Evolutionary conservation across 768 basidiomycete genomes (phyloP).

Genomic region (Russula sp.): DNA sequence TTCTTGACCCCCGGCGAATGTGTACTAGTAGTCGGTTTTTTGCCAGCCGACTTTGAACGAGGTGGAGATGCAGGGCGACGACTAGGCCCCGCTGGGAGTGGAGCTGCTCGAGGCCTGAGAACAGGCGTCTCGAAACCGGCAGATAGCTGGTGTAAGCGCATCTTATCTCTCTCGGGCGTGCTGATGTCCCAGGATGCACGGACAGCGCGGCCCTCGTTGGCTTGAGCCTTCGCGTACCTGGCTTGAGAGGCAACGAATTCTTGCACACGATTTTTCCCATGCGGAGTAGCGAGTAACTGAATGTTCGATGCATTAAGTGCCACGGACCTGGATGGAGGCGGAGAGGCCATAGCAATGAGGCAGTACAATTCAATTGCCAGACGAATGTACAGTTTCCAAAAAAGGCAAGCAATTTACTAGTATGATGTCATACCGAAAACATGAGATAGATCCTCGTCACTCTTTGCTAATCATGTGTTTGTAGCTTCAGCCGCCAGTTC

Average conservation of each 20-base stretch:
- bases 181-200: constrained; percentile 22
- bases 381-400: too few relatives aligned
- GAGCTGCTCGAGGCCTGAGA: constrained; percentile 20
- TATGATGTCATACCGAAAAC: background rate
- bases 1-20: background rate
- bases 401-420: constrained; percentile 37
- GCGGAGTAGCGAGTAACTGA: constrained; percentile 26
- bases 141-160: constrained; percentile 1
- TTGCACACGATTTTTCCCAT: constrained; percentile 37
- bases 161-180: background rate
- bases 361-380: background rate
- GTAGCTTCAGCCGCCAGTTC: too few relatives aligned
- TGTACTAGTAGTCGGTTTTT: background rate
- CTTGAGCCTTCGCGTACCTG: constrained; percentile 37
- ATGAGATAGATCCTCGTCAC: too few relatives aligned
- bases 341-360: background rate
- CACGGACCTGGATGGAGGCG: background rate
- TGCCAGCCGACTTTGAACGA: background rate
- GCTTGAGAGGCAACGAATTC: constrained; percentile 46
- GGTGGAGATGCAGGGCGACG: background rate
- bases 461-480: too few relatives aligned
- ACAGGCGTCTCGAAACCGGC: constrained; percentile 23
- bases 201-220: constrained; percentile 30
- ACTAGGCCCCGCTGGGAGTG: background rate
- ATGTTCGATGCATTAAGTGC: constrained; percentile 5